These are phyloP conservation scores for Ustilago hordei DNA, from an alignment of 1,284 basidiomycete species.

Conservation along the genomic window DNA sequence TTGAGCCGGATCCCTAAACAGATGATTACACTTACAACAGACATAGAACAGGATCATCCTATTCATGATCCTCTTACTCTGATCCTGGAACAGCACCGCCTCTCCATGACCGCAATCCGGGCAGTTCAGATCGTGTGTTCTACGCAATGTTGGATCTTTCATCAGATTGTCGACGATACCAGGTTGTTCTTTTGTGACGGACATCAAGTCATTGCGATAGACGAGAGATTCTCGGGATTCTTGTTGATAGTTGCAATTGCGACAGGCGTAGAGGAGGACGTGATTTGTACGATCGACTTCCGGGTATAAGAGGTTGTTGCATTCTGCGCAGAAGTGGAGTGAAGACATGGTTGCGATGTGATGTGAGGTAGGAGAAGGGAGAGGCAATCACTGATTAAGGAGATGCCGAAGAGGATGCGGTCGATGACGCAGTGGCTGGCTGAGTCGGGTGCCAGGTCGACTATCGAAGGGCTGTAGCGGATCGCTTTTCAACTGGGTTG, in stretches of 20 bases:
- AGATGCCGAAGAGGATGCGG: not conserved
- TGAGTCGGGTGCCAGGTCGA: not conserved
- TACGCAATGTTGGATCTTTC: slow-evolving; percentile 84
- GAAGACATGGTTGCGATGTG: slow-evolving; percentile 50
- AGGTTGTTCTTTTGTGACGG: slow-evolving; percentile 89
- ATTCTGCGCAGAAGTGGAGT: slow-evolving; percentile 67
- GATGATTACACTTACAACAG: slow-evolving; percentile 62
- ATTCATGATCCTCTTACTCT: slow-evolving; percentile 66
- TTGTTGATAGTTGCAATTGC: slow-evolving; percentile 90
- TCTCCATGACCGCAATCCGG: slow-evolving; percentile 63
- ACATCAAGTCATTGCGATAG: slow-evolving; percentile 92
- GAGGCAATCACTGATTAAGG: not conserved
- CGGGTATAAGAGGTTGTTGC: slow-evolving; percentile 92
- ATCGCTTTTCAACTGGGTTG: not conserved
- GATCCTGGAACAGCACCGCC: slow-evolving; percentile 67
- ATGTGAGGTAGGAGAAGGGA: not conserved
- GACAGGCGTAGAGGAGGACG: slow-evolving; percentile 90
- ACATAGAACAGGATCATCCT: slow-evolving; percentile 68
- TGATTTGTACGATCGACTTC: slow-evolving; percentile 82
- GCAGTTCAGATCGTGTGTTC: slow-evolving; percentile 63
- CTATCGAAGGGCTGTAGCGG: not conserved
- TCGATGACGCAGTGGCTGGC: not conserved
- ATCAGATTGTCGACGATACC: slow-evolving; percentile 91
- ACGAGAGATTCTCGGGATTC: slow-evolving; percentile 88
- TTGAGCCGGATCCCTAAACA: slow-evolving; percentile 59